Base-by-base conservation (phyloP, 2,329 filamentous ascomycete genomes). In the Colletotrichum nymphaeae region DNA sequence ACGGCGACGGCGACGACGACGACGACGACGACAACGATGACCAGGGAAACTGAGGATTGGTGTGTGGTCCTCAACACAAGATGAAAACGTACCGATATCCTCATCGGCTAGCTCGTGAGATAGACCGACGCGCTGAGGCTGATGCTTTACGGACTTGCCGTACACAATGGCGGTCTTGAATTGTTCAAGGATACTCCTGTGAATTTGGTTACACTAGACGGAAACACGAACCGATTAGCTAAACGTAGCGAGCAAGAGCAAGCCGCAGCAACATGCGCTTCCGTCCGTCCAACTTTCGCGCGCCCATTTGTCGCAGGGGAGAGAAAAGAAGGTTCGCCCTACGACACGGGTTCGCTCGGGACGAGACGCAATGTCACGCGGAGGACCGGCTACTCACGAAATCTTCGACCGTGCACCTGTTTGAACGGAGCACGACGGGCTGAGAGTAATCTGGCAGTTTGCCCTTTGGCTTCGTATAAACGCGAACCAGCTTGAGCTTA, bases 391-490 rank as follows among this genome's bases (percentile, higher is more conserved):
- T 76, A 90, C 95, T 88, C 90, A 98, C 95, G 84, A 99, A 99
- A 82, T 98, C 97, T 85, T 99, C 97, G 57, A 99, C 92, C 2
- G 95, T 98, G 83, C 93, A 97, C 77, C 92, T 93, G 65, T 88
- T 91, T 76, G 93, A 90, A 79, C 94, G 92, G 77, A 99, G 87
- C 78, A 99, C 97, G 49, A 99, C 97, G 63, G 97, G 97, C 65
- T 93, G 88, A 72, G 92, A 91, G 85, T 99, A 99, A 84, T 99
- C 97, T 19, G 97, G 97, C 84, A 95, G 88, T 83, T 93, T 95
- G 75, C 97, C 97, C 87, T 99, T 98, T 74, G 97, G 97, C 86
- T 99, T 99, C 71, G 97, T 99, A 86, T 99, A 99, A 58, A 99
- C 93, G 78, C 97, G 91, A 78, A 94, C 92, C 74, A 99, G 89